A percentile compares a stretch with the other conserved stretches of the same genome.
Evolutionary conservation across 257 asterid genomes (phyloP).

Genomic region (Handroanthus guayacan): DNA sequence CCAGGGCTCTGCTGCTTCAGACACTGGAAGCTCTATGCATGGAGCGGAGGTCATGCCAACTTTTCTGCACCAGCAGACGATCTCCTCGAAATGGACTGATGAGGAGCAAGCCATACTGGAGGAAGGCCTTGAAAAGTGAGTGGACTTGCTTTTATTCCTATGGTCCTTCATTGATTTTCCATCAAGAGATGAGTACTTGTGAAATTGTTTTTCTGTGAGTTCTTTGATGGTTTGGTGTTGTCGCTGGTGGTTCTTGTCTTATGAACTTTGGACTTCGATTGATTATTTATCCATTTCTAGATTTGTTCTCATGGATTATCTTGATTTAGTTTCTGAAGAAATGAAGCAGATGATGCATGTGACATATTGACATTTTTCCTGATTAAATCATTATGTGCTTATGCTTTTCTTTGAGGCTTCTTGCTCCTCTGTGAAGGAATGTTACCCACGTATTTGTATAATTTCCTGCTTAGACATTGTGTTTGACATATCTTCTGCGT

Average conservation of each 20-base stretch:
- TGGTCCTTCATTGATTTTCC: neutral
- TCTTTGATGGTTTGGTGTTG: neutral
- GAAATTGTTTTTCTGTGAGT: neutral
- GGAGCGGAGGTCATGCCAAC: neutral
- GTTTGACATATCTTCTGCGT: no score
- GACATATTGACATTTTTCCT: no score
- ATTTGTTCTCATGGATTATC: neutral
- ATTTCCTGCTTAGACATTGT: no score
- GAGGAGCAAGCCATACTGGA: neutral
- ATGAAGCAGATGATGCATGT: neutral
- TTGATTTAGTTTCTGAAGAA: neutral
- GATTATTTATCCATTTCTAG: neutral
- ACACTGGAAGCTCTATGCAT: neutral
- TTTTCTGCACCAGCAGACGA: neutral
- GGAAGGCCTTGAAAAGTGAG: conserved; percentile 11
- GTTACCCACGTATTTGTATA: no score
- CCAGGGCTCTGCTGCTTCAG: neutral
- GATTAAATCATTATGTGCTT: neutral
- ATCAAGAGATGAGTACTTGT: neutral
- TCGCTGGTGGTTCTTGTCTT: neutral
- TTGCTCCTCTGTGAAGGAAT: neutral
- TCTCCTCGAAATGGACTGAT: neutral
- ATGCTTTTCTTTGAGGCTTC: neutral
- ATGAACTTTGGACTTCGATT: neutral
- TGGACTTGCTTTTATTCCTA: neutral